These are phyloP conservation scores for Monosporascus sp. DNA, from an alignment of 2,329 filamentous ascomycete species.

Conservation along the genomic window DNA sequence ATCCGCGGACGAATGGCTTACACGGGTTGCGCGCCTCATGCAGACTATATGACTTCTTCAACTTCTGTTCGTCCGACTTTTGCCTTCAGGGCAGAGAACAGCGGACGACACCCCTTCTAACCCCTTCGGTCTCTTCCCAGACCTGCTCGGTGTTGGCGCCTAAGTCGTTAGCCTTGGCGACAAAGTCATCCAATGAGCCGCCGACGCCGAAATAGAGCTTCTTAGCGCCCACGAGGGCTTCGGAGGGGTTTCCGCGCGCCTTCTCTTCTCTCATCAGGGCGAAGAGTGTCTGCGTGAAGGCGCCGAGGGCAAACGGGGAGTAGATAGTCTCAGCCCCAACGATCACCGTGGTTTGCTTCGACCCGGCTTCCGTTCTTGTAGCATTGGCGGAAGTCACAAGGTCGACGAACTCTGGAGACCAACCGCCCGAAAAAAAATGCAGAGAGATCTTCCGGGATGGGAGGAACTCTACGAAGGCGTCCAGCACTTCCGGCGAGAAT, in stretches of 20 bases:
- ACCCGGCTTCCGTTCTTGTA: constrained; percentile 3
- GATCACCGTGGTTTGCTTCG: constrained; percentile 44
- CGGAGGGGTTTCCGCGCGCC: constrained; percentile 38
- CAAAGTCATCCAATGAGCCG: constrained; percentile 72
- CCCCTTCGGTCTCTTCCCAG: constrained; percentile 55
- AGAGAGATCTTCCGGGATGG: constrained; percentile 45
- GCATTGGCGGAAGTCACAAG: constrained; percentile 37
- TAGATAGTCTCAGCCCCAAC: constrained; percentile 81
- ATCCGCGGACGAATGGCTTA: too few relatives aligned
- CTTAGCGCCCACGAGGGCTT: constrained; percentile 69
- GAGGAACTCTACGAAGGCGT: constrained; percentile 54
- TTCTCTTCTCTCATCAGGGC: constrained; percentile 36
- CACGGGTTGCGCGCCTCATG: too few relatives aligned
- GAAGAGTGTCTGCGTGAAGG: constrained; percentile 64
- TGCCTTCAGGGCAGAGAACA: constrained; percentile 32
- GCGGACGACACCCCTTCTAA: constrained; percentile 54
- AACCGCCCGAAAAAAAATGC: constrained; percentile 68
- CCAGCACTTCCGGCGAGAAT: constrained; percentile 50
- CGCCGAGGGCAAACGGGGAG: constrained; percentile 62
- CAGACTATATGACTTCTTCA: not conserved
- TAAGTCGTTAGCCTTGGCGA: constrained; percentile 42
- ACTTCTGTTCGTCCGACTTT: not conserved
- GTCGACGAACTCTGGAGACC: constrained; percentile 60
- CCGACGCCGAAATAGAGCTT: constrained; percentile 80
- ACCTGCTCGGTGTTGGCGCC: constrained; percentile 45